Evolutionary conservation across 805 yeast species (phyloP), one percentile per base, ranked within the genome.

Genomic region (Wickerhamiella allomyrinae): DNA sequence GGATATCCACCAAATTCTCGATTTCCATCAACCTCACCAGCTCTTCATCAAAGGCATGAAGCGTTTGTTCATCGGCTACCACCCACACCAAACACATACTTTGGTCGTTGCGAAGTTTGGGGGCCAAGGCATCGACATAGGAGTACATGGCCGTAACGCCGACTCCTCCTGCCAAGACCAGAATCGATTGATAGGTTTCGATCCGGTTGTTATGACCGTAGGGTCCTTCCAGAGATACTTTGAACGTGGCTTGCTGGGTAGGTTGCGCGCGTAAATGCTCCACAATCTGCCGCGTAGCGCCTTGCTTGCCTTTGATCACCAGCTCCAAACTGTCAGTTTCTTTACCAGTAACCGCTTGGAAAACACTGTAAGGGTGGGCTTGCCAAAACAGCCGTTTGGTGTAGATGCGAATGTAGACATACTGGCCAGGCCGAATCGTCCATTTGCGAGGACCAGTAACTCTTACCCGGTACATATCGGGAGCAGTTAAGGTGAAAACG

Each of bases 361-460:
- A 55, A 3, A 58, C 44, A 5, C 86, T 76, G 57, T 81, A 79
- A 2, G 89, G 89, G 55, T 80, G 86, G 5, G 78, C 71, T 54
- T 80, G 84, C 78, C 79, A 79, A 57, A 77, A 73, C 29, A 69
- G 61, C 5, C 62, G 55, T 20, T 68, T 64, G 40, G 72, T 65
- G 42, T 77, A 49, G 39, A 77, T 64, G 55, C 76, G 68, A 27
- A 82, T 58, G 54, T 66, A 79, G 1, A 69, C 75, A 55, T 62
- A 74, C n/a, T 70, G 63, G 22, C 83, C 81, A 1, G 85, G 77
- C 41, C 55, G 60, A 17, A 70, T 61, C 23, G 58, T 59, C 69
- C 78, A 72, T 38, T 52, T 55, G 3, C 58, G 55, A 15, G 80
- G 78, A 37, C 58, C 52, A 10, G 48, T 46, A 15, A 59, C 44